Percentiles rank a stretch among this genome's conserved stretches.
These are phyloP conservation scores for Viola pubescens DNA, from an alignment of 441 rosid species.

Conservation along the genomic window DNA sequence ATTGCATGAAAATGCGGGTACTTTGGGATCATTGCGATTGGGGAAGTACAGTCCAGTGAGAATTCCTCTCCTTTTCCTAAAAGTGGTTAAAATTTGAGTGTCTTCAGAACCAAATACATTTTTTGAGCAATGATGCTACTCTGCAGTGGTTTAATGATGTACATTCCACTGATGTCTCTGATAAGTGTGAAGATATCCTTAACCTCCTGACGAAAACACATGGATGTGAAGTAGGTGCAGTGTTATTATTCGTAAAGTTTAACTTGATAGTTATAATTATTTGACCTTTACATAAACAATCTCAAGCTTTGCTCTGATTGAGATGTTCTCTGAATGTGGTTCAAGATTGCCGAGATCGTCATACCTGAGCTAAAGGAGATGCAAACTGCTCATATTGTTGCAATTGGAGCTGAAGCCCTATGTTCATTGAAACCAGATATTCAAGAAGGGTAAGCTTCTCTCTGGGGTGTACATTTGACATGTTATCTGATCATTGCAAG, in stretches of 20 bases:
- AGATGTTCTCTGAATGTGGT: slow-evolving; percentile 16
- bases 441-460: slow-evolving; percentile 56
- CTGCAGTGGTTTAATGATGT: slow-evolving; percentile 93
- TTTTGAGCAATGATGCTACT: slow-evolving; percentile 16
- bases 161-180: slow-evolving; percentile 60
- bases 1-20: slow-evolving; percentile 32
- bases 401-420: slow-evolving; percentile 54
- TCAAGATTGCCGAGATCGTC: slow-evolving; percentile 65
- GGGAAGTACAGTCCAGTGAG: slow-evolving; percentile 70
- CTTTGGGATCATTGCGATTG: slow-evolving; percentile 54
- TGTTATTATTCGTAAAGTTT: slow-evolving; percentile 2
- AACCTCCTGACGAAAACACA: slow-evolving; percentile 48
- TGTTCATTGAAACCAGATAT: slow-evolving; percentile 42
- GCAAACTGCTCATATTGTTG: slow-evolving; percentile 70
- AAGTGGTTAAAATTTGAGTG: slow-evolving; percentile 4
- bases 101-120: slow-evolving; percentile 3
- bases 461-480: not conserved
- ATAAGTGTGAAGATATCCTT: slow-evolving; percentile 67
- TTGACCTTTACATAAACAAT: not conserved
- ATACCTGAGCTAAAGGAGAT: slow-evolving; percentile 81
- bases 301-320: slow-evolving; percentile 3
- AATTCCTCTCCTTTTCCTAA: slow-evolving; percentile 15
- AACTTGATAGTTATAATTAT: not conserved
- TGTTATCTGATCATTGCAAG: not conserved
- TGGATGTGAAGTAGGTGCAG: slow-evolving; percentile 63